phyloP scores from a whole-genome alignment of 768 basidiomycete species.

The Hemileccinum impolitum region DNA sequence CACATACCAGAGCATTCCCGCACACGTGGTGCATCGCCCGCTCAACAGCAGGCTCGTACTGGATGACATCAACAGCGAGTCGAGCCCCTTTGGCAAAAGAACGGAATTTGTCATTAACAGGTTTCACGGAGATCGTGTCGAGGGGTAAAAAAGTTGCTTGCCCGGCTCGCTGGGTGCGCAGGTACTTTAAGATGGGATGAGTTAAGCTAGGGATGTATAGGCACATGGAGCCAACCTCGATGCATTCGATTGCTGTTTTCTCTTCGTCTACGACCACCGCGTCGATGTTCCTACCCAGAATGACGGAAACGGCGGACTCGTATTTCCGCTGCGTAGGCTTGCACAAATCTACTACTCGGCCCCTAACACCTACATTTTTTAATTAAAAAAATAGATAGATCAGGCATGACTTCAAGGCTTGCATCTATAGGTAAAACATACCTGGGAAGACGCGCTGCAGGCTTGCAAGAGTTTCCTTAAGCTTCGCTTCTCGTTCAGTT shows the following conservation, averaged over 20 bases:
- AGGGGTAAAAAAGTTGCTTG: constrained; percentile 98
- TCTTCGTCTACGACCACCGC: constrained; percentile 96
- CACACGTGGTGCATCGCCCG: constrained; percentile 96
- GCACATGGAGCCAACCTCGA: constrained; percentile 58
- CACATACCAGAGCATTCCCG: constrained; percentile 92
- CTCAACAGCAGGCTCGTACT: constrained; percentile 80
- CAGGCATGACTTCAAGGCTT: background rate
- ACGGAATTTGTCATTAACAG: constrained; percentile 91
- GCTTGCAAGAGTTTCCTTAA: constrained; percentile 83
- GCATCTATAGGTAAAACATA: constrained; percentile 22
- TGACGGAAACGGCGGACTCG: constrained; percentile 85
- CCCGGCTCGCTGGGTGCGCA: constrained; percentile 92
- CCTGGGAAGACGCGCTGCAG: constrained; percentile 91
- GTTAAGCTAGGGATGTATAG: background rate
- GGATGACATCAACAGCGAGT: constrained; percentile 82
- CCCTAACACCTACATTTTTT: constrained; percentile 68
- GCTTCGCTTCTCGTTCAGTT: constrained; percentile 73
- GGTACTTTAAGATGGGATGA: constrained; percentile 53
- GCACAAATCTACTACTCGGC: constrained; percentile 90
- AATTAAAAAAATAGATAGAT: background rate
- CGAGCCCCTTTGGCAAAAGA: constrained; percentile 86
- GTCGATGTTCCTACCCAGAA: constrained; percentile 92
- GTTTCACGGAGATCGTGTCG: constrained; percentile 95
- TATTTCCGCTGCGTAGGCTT: constrained; percentile 93
- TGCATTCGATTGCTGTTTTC: constrained; percentile 95